Conservation (phyloP, 768 basidiomycete genomes). For the Rhodotorula kratochvilovae region DNA sequence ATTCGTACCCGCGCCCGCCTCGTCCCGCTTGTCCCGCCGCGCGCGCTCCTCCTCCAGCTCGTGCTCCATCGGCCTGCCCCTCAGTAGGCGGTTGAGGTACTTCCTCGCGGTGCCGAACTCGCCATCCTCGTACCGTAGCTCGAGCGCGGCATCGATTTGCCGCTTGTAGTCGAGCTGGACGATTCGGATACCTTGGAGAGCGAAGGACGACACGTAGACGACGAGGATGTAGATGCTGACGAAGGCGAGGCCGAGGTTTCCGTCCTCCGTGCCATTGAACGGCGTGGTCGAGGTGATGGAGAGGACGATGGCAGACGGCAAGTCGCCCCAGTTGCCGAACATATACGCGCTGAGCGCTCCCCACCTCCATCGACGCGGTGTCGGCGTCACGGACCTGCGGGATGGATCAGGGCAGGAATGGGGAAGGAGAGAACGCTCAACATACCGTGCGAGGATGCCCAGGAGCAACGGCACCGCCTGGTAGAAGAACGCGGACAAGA, state of each 20-base stretch:
- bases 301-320: conserved; percentile 60
- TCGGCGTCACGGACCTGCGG: conserved; percentile 46
- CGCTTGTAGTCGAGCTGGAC: conserved; percentile 59
- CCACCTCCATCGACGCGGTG: not conserved
- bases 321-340: conserved; percentile 7
- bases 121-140: conserved; percentile 57
- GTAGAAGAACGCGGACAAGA: conserved; percentile 57
- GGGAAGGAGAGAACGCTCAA: too few relatives aligned
- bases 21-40: not conserved
- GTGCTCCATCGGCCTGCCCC: conserved; percentile 21
- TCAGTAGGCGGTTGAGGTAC: not conserved
- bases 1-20: not conserved
- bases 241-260: conserved; percentile 53
- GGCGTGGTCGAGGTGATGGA: conserved; percentile 61
- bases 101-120: conserved; percentile 5
- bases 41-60: conserved; percentile 22
- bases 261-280: conserved; percentile 59
- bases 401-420: conserved; percentile 44
- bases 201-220: conserved; percentile 55
- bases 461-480: conserved; percentile 42
- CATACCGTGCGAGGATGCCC: too few relatives aligned
- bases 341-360: not conserved
- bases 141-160: conserved; percentile 52
- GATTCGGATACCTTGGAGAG: conserved; percentile 59
- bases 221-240: conserved; percentile 30